Base-by-base conservation (phyloP, 1,139 yeast genomes). In the Yamadazyma membranifaciens region DNA sequence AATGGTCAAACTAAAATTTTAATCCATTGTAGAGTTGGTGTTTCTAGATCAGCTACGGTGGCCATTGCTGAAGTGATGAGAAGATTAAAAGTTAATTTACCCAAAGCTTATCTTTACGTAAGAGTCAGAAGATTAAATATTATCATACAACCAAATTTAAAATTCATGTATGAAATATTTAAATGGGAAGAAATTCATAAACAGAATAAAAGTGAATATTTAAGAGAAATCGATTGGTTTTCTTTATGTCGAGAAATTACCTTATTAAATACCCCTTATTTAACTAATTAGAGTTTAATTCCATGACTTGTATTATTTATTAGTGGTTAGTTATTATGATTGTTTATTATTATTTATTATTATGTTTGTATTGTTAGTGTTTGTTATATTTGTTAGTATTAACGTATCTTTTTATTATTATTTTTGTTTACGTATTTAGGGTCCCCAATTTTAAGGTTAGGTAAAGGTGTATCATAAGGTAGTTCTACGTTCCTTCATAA, bases 141-240 rank as follows among this genome's bases (percentile, higher is more conserved):
- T 36, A 72, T 73, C 20, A 73, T 73, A 38, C 78, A 73, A 50
- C 78, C 78, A 22, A 72, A 73, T 46, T 56, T 73, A 36, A 58
- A 75, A 34, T 72, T 72, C 48, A 69, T 73, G 75, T 73, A 73
- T 47, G 78, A 72, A 45, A 55, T 73, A 42, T 70, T 73, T 56
- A 69, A 72, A 49, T 73, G 78, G 78, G 75, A 71, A 42, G 77
- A 73, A 44, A 50, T 42, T 27, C 63, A 61, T 46, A 56, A 54
- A 40, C 40, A 42, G 47, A 54, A 46, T 50, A 50, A 44, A 40
- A 42, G 46, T 31, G 45, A 47, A 15, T 47, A 49, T 31, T 59
- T 80, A 31, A 65, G 95, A 29, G 89, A 83, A 48, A 83, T 87
- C 36, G 96, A 89, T 56, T 91, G 98, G 98, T 86, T 81, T 56